phyloP scores from a whole-genome alignment of 1,139 yeast genomes.

The Yamadazyma atlantica region DNA sequence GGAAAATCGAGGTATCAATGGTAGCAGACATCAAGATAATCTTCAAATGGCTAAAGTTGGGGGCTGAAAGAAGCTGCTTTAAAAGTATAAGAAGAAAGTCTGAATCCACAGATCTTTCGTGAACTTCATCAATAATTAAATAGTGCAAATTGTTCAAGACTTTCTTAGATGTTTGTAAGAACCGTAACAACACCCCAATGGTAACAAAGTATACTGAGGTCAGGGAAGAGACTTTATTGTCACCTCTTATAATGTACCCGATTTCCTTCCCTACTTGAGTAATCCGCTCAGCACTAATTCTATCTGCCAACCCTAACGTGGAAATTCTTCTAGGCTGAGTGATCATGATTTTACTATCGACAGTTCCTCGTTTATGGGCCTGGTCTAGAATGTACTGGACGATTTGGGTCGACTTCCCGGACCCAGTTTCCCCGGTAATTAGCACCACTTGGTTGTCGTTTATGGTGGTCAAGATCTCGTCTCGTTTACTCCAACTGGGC shows the following conservation, averaged over 20 bases:
- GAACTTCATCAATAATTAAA: slow-evolving; percentile 91
- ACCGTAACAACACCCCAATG: slow-evolving; percentile 86
- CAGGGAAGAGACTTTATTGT: slow-evolving; percentile 56
- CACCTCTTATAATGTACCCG: slow-evolving; percentile 92
- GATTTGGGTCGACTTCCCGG: slow-evolving; percentile 91
- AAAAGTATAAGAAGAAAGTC: slow-evolving; percentile 80
- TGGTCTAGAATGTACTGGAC: slow-evolving; percentile 86
- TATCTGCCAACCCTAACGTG: slow-evolving; percentile 89
- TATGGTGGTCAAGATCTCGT: slow-evolving; percentile 56
- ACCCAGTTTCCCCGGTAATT: slow-evolving; percentile 96
- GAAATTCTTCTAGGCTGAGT: slow-evolving; percentile 97
- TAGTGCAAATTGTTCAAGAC: slow-evolving; percentile 61
- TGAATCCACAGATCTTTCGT: slow-evolving; percentile 89
- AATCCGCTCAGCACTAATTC: slow-evolving; percentile 83
- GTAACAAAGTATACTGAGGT: slow-evolving; percentile 86
- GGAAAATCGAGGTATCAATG: slow-evolving; percentile 70
- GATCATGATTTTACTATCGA: slow-evolving; percentile 65
- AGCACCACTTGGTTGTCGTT: slow-evolving; percentile 63
- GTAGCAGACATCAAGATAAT: slow-evolving; percentile 94
- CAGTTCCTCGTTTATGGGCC: slow-evolving; percentile 44
- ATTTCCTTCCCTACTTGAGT: slow-evolving; percentile 71
- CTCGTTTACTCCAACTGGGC: slow-evolving; percentile 82
- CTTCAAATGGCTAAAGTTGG: slow-evolving; percentile 51
- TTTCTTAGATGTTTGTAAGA: slow-evolving; percentile 58
- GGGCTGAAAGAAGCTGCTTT: slow-evolving; percentile 49